These are phyloP conservation scores for Diplodia scrobiculata DNA, from an alignment of 2,329 filamentous ascomycete species.

Conservation along the genomic window DNA sequence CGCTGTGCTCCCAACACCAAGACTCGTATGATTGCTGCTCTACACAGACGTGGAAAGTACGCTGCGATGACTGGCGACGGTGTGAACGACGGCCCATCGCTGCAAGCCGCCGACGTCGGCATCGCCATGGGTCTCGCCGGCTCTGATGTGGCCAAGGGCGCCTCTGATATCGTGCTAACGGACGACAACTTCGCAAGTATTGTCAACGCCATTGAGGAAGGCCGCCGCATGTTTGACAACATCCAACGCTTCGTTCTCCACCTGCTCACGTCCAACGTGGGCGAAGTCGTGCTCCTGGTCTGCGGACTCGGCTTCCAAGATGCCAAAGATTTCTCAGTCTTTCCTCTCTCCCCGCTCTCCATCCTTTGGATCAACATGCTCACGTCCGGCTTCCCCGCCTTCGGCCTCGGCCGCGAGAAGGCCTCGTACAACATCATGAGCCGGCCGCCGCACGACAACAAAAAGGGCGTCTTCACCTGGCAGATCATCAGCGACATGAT, in stretches of 20 bases:
- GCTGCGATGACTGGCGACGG: conserved; percentile 51
- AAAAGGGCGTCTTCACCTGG: conserved; percentile 41
- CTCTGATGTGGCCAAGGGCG: conserved; percentile 50
- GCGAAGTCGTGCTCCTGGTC: conserved; percentile 41
- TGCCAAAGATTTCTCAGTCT: conserved; percentile 39
- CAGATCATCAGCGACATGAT: conserved; percentile 44
- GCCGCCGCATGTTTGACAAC: conserved; percentile 52
- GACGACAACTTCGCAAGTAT: conserved; percentile 53
- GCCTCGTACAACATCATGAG: conserved; percentile 41
- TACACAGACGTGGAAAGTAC: conserved; percentile 47
- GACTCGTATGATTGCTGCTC: conserved; percentile 34
- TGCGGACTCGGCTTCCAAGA: conserved; percentile 44
- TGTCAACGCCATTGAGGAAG: conserved; percentile 51
- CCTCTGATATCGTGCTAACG: conserved; percentile 48
- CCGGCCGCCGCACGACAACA: conserved; percentile 39
- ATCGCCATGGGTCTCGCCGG: conserved; percentile 51
- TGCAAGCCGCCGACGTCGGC: conserved; percentile 51
- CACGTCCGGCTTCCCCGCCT: conserved; percentile 43
- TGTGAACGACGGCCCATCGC: conserved; percentile 51
- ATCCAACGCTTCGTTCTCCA: conserved; percentile 49
- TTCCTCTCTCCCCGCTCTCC: conserved; percentile 43
- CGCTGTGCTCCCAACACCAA: conserved; percentile 32
- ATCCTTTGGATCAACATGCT: conserved; percentile 47
- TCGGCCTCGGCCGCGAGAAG: conserved; percentile 43
- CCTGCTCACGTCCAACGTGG: conserved; percentile 40